Evolutionary conservation across 208 protist genomes (phyloP), one percentile per base, ranked within the genome.

Genomic region (Crithidia bombi): DNA sequence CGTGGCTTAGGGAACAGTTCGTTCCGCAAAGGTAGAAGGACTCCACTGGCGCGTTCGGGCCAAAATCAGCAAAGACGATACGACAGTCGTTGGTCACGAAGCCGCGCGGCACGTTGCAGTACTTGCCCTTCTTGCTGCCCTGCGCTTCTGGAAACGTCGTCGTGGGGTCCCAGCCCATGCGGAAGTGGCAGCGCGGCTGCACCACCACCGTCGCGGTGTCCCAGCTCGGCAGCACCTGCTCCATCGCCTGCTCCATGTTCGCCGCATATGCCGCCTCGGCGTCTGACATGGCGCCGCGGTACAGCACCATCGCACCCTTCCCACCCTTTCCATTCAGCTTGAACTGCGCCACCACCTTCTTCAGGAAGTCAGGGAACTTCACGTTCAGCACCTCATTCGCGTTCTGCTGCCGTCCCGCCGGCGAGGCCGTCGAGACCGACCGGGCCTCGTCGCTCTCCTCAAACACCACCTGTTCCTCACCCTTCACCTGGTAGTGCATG

Each of bases 1-100:
- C 82, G 49, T 91, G 82, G 6, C 82, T 82, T 10, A 91, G 69
- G 7, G 73, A 72, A 65, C 85, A 91, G 71, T 78, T 82, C 41
- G 85, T 75, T 49, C 79, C 68, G 38, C 43, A 81, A 21, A 87
- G 30, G 36, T 74, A 86, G 52, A 91, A 91, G 36, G 75, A 41
- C 19, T 78, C 67, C 11, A 49, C 69, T 50, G 68, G n/a, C 12
- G 33, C 55, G 26, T 63, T 64, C 7, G 30, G 47, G 54, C 51
- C 69, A 10, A 63, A 61, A 46, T 89, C 81, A 32, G 59, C 65
- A n/a, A 62, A 70, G 49, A 71, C 68, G 3, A 69, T 30, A 3
- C 71, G 69, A 32, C 69, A 76, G 33, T 50, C 50, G 3, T n/a
- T 61, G 17, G 65, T 79, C 38, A 36, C 58, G 55, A 86, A 91